Conservation (phyloP, 2,329 filamentous ascomycete species). For the Alternaria burnsii region DNA sequence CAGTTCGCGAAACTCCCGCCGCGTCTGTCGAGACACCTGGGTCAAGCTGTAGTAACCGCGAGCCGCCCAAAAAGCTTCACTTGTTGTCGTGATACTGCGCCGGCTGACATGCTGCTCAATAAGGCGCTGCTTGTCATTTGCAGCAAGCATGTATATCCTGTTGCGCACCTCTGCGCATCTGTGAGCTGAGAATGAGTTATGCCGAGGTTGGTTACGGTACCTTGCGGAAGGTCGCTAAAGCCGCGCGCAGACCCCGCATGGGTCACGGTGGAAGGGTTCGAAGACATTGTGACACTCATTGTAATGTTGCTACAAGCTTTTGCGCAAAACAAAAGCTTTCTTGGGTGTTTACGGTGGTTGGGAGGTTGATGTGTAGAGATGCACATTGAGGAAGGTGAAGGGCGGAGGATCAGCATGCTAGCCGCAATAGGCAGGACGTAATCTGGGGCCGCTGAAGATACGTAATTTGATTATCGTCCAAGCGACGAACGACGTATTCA, state of each 20-base stretch:
- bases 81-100: conserved; percentile 6
- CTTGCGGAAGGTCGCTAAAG: conserved; percentile 17
- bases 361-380: not conserved
- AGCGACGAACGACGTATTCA: not conserved
- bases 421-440: conserved; percentile 16
- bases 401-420: conserved; percentile 5
- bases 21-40: conserved; percentile 16
- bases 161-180: conserved; percentile 17
- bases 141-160: conserved; percentile 16
- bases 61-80: conserved; percentile 12
- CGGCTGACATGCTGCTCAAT: conserved; percentile 18
- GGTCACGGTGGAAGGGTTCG: conserved; percentile 12
- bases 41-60: conserved; percentile 20
- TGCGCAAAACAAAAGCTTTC: conserved; percentile 10
- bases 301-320: conserved; percentile 3
- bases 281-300: conserved; percentile 12
- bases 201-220: conserved; percentile 16
- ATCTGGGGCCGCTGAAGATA: conserved; percentile 10
- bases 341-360: conserved; percentile 6
- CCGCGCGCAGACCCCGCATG: conserved; percentile 6
- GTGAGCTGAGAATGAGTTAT: conserved; percentile 12
- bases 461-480: conserved; percentile 12
- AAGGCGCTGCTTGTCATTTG: conserved; percentile 14
- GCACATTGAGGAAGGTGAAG: conserved; percentile 16
- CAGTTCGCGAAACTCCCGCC: conserved; percentile 15